phyloP scores from a whole-genome alignment of 768 basidiomycete genomes.

The Leccinum longicurvipes region DNA sequence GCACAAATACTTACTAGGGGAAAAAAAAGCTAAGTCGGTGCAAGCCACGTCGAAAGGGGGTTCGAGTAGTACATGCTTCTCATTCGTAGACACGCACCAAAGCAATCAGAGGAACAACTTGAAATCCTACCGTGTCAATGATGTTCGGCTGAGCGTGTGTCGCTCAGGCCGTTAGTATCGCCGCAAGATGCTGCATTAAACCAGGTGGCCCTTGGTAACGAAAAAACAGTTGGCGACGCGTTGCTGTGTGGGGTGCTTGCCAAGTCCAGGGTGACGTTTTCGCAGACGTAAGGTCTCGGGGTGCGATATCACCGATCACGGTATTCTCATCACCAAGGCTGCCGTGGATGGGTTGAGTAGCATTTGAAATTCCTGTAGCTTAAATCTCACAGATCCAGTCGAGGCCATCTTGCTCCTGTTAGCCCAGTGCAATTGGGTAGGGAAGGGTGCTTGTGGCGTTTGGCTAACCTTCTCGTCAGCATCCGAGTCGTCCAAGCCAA shows the following conservation, averaged over 20 bases:
- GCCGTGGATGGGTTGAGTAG: slow-evolving; percentile 26
- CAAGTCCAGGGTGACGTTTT: background rate
- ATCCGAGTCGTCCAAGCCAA: slow-evolving; percentile 92
- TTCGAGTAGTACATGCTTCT: background rate
- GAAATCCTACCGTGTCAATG: background rate
- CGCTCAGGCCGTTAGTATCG: background rate
- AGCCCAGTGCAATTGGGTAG: slow-evolving; percentile 36
- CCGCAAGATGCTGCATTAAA: background rate
- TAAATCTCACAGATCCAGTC: slow-evolving; percentile 80
- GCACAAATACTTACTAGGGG: background rate
- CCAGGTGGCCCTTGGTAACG: background rate
- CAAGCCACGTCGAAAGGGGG: background rate
- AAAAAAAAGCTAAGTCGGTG: background rate
- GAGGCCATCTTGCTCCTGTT: slow-evolving; percentile 88
- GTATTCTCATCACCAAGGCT: background rate
- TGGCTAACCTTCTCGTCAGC: slow-evolving; percentile 87
- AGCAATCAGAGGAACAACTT: background rate
- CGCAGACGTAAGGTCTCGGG: background rate
- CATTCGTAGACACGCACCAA: background rate
- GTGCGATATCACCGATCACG: background rate
- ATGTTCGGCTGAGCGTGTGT: background rate
- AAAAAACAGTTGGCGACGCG: background rate
- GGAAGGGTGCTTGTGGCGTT: background rate
- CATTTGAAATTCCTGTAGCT: slow-evolving; percentile 59
- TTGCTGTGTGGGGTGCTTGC: background rate